Conservation (phyloP, 2,329 filamentous ascomycete species). For the Tympanopsis confertula region DNA sequence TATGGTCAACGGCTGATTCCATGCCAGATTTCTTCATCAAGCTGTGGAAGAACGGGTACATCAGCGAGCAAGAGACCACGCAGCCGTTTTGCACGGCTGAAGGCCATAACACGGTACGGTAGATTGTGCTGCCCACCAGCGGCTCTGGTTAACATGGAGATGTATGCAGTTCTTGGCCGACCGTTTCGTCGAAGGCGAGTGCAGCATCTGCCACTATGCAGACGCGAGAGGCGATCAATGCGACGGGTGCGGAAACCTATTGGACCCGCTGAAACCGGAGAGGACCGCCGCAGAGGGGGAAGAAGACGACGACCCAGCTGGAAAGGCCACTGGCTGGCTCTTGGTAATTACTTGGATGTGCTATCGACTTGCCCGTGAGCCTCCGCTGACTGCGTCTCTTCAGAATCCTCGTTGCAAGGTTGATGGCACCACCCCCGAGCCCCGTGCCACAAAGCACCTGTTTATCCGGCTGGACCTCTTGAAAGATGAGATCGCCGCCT, state of each 20-base stretch:
- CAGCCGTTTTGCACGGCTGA: constrained; percentile 79
- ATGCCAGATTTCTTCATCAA: constrained; percentile 68
- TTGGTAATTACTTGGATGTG: constrained; percentile 22
- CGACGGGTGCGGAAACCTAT: constrained; percentile 60
- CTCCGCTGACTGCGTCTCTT: not conserved
- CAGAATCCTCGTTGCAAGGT: constrained; percentile 79
- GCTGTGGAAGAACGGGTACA: constrained; percentile 76
- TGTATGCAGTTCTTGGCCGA: constrained; percentile 61
- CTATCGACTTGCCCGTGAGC: not conserved
- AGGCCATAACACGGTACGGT: not conserved
- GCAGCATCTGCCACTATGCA: constrained; percentile 60
- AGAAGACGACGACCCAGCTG: constrained; percentile 15
- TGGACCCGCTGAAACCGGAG: constrained; percentile 55
- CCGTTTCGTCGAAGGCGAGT: constrained; percentile 72
- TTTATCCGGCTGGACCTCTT: constrained; percentile 80
- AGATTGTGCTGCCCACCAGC: too few species aligned
- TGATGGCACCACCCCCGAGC: constrained; percentile 70
- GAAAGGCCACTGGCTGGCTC: constrained; percentile 35
- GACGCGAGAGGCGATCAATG: constrained; percentile 67
- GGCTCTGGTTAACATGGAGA: too few species aligned
- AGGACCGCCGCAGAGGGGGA: constrained; percentile 21
- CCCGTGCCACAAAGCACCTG: constrained; percentile 76
- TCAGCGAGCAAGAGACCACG: constrained; percentile 75
- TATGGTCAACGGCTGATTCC: too few species aligned
- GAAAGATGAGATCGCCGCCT: constrained; percentile 64